These are phyloP conservation scores for Nitzschia palea DNA, from an alignment of 108 stramenopile species.

Conservation along the genomic window DNA sequence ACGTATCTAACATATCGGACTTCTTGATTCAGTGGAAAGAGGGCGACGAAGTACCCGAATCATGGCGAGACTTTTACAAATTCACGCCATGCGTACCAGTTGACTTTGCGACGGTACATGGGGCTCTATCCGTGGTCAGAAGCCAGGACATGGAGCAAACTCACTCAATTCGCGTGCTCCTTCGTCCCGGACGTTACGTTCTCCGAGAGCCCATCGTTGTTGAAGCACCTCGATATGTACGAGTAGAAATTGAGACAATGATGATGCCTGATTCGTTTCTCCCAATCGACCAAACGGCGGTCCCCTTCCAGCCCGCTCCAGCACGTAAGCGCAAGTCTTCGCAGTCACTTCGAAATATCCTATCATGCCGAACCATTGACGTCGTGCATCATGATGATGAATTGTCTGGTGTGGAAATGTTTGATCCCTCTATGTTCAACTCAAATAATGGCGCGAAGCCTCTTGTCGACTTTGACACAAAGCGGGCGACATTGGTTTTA, in stretches of 20 bases:
- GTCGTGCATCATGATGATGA: constrained; percentile 22
- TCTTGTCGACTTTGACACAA: background rate
- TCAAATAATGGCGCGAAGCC: background rate
- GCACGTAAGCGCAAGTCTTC: constrained; percentile 1
- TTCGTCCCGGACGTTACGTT: constrained; percentile 63
- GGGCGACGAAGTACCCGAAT: constrained; percentile 52
- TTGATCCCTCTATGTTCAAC: constrained; percentile 2
- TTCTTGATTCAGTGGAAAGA: constrained; percentile 76
- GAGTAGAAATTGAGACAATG: constrained; percentile 61
- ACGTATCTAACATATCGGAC: too few species aligned
- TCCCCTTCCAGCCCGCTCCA: background rate
- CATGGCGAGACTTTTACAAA: constrained; percentile 67
- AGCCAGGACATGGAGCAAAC: background rate
- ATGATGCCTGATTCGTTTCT: constrained; percentile 24
- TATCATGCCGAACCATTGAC: constrained; percentile 31
- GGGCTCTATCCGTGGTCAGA: constrained; percentile 37
- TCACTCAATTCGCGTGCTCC: constrained; percentile 34
- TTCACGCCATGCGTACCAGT: constrained; percentile 73
- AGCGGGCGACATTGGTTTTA: constrained; percentile 55
- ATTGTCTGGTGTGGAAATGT: background rate
- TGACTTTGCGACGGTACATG: constrained; percentile 63
- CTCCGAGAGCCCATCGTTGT: constrained; percentile 54
- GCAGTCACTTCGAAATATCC: constrained; percentile 17
- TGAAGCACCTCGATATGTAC: constrained; percentile 23
- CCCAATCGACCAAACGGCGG: background rate